Conservation (phyloP, 2,329 filamentous ascomycete genomes). For the Penicillium palitans region DNA sequence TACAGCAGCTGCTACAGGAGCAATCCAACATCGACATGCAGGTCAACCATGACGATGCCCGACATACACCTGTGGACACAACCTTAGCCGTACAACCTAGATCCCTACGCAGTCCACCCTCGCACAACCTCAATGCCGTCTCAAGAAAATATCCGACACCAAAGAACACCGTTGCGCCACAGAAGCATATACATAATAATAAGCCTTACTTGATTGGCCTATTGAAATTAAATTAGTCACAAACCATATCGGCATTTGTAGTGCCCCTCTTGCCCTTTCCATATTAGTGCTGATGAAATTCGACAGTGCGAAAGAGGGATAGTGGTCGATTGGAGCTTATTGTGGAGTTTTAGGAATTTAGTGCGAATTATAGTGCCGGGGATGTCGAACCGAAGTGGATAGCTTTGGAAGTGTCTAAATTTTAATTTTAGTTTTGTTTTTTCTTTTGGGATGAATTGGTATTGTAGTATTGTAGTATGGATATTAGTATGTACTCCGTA, state of each 20-base stretch:
- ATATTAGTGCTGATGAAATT: slow-evolving; percentile 3
- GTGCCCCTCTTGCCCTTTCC: slow-evolving; percentile 2
- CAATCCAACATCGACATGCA: background rate
- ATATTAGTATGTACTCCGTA: background rate
- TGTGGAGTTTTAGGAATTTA: background rate
- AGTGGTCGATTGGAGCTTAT: background rate
- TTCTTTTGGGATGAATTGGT: background rate
- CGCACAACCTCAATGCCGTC: background rate
- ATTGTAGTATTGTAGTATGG: background rate
- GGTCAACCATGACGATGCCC: background rate
- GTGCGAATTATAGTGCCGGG: slow-evolving; percentile 4
- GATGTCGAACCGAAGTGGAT: background rate
- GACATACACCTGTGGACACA: background rate
- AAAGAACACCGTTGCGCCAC: background rate
- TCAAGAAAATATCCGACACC: background rate
- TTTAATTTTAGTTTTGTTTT: background rate
- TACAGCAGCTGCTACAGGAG: background rate
- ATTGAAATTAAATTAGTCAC: background rate
- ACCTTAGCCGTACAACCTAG: background rate
- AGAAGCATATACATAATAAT: background rate
- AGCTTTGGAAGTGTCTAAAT: background rate
- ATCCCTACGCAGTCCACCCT: background rate
- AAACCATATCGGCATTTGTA: background rate
- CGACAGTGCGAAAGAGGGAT: background rate
- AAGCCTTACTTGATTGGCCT: background rate